phyloP scores from a whole-genome alignment of 257 asterid species.

The Vinca minor region DNA sequence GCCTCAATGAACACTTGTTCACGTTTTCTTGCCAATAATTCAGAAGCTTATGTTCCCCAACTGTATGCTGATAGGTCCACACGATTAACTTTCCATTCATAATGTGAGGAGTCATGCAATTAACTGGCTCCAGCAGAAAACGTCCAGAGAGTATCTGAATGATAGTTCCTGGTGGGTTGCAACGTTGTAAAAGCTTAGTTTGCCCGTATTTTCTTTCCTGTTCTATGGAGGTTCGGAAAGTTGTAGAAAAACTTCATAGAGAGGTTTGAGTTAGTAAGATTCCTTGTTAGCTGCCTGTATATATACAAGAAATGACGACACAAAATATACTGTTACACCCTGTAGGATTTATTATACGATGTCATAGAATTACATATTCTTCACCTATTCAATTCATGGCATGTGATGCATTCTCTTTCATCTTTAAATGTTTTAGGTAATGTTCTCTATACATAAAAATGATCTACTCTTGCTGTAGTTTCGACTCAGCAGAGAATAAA shows the following conservation, averaged over 20 bases:
- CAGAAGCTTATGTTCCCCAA: no score
- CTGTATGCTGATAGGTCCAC: neutral
- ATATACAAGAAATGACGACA: neutral
- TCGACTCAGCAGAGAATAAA: no score
- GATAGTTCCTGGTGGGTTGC: neutral
- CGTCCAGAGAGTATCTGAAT: neutral
- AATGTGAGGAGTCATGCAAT: neutral
- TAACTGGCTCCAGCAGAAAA: no score
- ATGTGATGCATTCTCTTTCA: no score
- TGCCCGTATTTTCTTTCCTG: no score
- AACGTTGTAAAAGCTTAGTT: neutral
- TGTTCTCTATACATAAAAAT: no score
- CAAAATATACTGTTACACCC: neutral
- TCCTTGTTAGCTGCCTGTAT: neutral
- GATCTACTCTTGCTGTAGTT: no score
- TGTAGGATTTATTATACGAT: neutral
- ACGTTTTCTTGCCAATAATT: neutral
- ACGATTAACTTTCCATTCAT: neutral
- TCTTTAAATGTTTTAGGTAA: neutral
- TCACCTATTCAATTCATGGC: neutral
- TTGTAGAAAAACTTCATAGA: neutral
- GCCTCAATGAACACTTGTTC: neutral
- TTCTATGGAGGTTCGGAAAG: neutral
- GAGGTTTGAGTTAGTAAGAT: neutral
- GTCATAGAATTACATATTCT: neutral